A percentile compares a stretch with the other conserved stretches of the same genome.
phyloP scores from a whole-genome alignment of 495 filamentous ascomycete species.

The Penicillium cataractarum region DNA sequence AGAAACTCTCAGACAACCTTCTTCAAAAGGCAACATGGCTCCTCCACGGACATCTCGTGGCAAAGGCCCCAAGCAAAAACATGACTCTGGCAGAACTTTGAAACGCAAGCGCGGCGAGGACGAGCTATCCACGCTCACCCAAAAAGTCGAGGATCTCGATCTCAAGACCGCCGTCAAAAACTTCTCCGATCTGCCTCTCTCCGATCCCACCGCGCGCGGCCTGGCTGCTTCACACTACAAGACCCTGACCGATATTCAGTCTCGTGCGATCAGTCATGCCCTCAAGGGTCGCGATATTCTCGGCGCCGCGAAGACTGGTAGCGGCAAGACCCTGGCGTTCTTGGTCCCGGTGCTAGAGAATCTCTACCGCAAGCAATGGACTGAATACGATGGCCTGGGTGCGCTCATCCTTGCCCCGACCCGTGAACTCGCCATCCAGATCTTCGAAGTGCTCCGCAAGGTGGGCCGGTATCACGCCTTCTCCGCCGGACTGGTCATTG shows the following conservation, averaged over 20 bases:
- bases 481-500: slow-evolving; percentile 91
- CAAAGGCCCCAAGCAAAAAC: slow-evolving; percentile 31
- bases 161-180: slow-evolving; percentile 48
- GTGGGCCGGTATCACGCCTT: slow-evolving; percentile 89
- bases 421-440: slow-evolving; percentile 93
- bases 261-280: slow-evolving; percentile 78
- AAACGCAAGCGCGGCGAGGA: slow-evolving; percentile 67
- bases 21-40: slow-evolving; percentile 32
- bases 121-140: slow-evolving; percentile 46
- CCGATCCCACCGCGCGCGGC: slow-evolving; percentile 76
- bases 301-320: slow-evolving; percentile 94
- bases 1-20: slow-evolving; percentile 5
- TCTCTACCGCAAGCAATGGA: slow-evolving; percentile 89
- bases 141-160: slow-evolving; percentile 55
- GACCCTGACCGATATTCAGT: slow-evolving; percentile 88
- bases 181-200: slow-evolving; percentile 86
- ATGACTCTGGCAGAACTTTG: slow-evolving; percentile 41
- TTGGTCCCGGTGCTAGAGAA: slow-evolving; percentile 91
- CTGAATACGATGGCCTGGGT: slow-evolving; percentile 86
- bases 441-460: slow-evolving; percentile 92
- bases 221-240: slow-evolving; percentile 88
- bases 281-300: slow-evolving; percentile 89
- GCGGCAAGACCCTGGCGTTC: slow-evolving; percentile 95
- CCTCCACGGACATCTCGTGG: slow-evolving; percentile 25
- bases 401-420: slow-evolving; percentile 94